Conservation (phyloP, 1,139 yeast genomes). For the Protomyces gravidus region DNA sequence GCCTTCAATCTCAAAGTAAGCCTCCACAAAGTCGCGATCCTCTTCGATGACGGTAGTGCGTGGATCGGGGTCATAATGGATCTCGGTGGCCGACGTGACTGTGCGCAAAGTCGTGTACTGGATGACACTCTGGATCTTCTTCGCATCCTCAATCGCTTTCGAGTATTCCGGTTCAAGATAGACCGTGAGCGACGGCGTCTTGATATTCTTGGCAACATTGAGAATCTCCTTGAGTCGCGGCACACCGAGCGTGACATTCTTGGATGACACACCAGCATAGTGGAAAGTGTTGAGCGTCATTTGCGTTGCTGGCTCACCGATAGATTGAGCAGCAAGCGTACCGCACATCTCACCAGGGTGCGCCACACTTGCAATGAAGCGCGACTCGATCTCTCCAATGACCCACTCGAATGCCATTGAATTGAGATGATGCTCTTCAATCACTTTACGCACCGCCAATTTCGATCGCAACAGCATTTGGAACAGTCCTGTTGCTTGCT, state of each 20-base stretch:
- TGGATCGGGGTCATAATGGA: slow-evolving; percentile 97
- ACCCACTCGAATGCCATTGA: slow-evolving; percentile 93
- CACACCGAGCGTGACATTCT: slow-evolving; percentile 98
- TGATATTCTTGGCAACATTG: slow-evolving; percentile 95
- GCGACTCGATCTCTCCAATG: slow-evolving; percentile 85
- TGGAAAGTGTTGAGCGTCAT: slow-evolving; percentile 99
- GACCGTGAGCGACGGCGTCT: slow-evolving; percentile 96
- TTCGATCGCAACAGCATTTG: slow-evolving; percentile 90
- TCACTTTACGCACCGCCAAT: slow-evolving; percentile 80
- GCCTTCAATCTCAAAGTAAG: slow-evolving; percentile 85
- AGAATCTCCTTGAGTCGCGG: slow-evolving; percentile 99
- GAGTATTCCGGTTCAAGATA: slow-evolving; percentile 78
- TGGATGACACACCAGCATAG: slow-evolving; percentile 99
- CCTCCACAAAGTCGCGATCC: slow-evolving; percentile 94
- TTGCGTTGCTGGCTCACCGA: slow-evolving; percentile 99
- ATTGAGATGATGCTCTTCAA: slow-evolving; percentile 83
- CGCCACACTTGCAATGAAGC: slow-evolving; percentile 86
- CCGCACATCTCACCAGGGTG: slow-evolving; percentile 99
- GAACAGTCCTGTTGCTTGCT: slow-evolving; percentile 83
- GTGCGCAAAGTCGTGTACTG: slow-evolving; percentile 93
- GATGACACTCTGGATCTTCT: slow-evolving; percentile 90
- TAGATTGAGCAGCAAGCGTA: slow-evolving; percentile 97
- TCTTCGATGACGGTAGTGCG: slow-evolving; percentile 91
- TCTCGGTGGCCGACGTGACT: slow-evolving; percentile 96
- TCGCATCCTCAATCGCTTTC: slow-evolving; percentile 85